phyloP scores from a whole-genome alignment of 2,329 filamentous ascomycete genomes.

The Emmonsiellopsis sp. region DNA sequence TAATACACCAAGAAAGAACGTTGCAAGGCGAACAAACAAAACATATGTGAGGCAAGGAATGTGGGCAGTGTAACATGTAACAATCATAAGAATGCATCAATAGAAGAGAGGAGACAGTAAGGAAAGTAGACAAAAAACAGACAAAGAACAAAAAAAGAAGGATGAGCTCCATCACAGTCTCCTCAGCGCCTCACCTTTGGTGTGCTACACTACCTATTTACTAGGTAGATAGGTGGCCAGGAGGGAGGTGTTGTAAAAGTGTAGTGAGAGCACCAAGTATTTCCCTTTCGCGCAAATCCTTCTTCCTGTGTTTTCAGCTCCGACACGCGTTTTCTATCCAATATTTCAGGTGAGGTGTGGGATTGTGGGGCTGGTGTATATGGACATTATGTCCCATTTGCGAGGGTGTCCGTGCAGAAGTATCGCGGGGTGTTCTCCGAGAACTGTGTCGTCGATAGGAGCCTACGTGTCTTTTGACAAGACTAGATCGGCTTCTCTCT shows the following conservation, averaged over 20 bases:
- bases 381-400: not conserved
- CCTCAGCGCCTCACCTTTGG: not conserved
- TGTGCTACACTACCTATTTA: not conserved
- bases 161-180: not conserved
- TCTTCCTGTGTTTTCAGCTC: not conserved
- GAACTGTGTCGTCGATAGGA: too few species aligned
- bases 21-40: not conserved
- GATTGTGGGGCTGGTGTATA: not conserved
- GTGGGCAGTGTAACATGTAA: too few species aligned
- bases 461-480: too few species aligned
- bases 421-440: too few species aligned
- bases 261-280: conserved; percentile 1
- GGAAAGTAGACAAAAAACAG: not conserved
- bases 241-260: not conserved
- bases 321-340: too few species aligned
- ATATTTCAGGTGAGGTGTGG: not conserved
- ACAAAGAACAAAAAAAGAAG: not conserved
- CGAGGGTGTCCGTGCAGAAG: too few species aligned
- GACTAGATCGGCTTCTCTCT: too few species aligned
- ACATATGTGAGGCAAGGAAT: not conserved
- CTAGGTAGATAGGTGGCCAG: not conserved
- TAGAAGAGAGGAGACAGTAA: not conserved
- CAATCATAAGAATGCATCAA: not conserved
- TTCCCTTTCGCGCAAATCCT: not conserved
- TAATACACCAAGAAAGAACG: too few species aligned